Conservation (phyloP, 352 stramenopile genomes). For the Globisporangium camurandrum region DNA sequence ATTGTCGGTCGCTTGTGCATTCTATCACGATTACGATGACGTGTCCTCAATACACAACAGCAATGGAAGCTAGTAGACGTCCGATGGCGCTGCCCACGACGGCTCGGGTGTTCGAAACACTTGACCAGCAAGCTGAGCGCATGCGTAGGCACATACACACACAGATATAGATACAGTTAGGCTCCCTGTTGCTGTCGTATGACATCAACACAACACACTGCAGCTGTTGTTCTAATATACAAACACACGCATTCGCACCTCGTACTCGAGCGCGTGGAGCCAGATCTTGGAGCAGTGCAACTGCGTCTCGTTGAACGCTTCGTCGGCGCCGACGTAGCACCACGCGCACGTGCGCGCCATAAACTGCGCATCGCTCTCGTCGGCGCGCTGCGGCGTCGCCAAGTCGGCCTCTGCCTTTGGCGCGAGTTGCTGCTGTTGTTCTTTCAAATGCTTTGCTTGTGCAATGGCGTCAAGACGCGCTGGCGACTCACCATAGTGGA, state of each 20-base stretch:
- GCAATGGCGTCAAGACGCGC: slow-evolving; percentile 39
- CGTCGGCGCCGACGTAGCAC: slow-evolving; percentile 54
- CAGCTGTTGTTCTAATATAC: no score
- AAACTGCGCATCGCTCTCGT: slow-evolving; percentile 66
- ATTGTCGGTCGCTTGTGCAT: no score
- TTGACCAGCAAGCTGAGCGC: slow-evolving; percentile 51
- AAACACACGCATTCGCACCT: no score
- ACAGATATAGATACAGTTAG: background rate
- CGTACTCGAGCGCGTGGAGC: slow-evolving; percentile 83
- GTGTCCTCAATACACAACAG: no score
- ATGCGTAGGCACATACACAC: background rate
- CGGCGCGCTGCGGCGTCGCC: slow-evolving; percentile 35
- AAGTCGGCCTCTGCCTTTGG: slow-evolving; percentile 44
- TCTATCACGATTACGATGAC: no score
- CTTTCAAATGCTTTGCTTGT: slow-evolving; percentile 28
- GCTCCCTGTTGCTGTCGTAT: background rate
- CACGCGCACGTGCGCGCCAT: slow-evolving; percentile 72
- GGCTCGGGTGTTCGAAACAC: slow-evolving; percentile 54
- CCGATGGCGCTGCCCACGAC: slow-evolving; percentile 41
- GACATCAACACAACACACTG: background rate
- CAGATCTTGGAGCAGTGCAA: slow-evolving; percentile 82
- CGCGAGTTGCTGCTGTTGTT: slow-evolving; percentile 17
- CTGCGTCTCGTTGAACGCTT: slow-evolving; percentile 79
- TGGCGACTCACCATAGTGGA: slow-evolving; percentile 83
- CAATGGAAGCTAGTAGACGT: slow-evolving; percentile 26